Evolutionary conservation across 305 asterid species (phyloP), one percentile per base, ranked within the genome.

Genomic region (Fraxinus platypoda): DNA sequence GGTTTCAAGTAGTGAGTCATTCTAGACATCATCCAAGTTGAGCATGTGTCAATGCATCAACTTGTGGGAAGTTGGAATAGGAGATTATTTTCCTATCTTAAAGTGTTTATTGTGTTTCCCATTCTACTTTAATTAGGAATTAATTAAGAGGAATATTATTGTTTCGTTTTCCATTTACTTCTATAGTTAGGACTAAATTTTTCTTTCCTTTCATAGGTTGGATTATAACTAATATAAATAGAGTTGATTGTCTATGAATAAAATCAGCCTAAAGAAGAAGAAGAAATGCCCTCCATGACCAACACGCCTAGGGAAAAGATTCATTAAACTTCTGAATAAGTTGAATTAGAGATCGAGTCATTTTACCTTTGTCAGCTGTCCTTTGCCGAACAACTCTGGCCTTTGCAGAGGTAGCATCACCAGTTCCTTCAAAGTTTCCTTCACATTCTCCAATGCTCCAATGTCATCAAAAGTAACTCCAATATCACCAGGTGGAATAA

Each of bases 391-490:
- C 43, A 89, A 83, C 76, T 89, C 92, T 4, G 92, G 92, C 82
- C 92, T 87, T 74, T 86, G 92, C 74, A 89, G 85, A 70, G 92
- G 92, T 23, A 89, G 83, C 92, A 89, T 89, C 83, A 89, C 92
- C 74, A 89, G 81, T 37, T 89, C 92, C 78, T 86, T 86, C 85
- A 89, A 75, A 52, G 92, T 87, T 82, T 89, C 92, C 87, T 87
- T 89, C 73, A 89, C 90, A 75, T 86, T 89, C 82, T 89, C 92
- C 66, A 89, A 81, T 31, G 92, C 92, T 78, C 92, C 92, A 77
- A 89, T 89, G 83, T 89, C 90, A 81, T 86, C 88, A 84, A 89
- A 89, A n/a, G 87, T 86, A 73, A 89, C 90, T 74, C 92, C 92
- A 82, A 89, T 89, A 78, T 89, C 92, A 78, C 74, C 83, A 12